Percentiles rank a stretch among this genome's conserved stretches.
These are phyloP conservation scores for Trametes coccinea DNA, from an alignment of 768 basidiomycete species.

Conservation along the genomic window DNA sequence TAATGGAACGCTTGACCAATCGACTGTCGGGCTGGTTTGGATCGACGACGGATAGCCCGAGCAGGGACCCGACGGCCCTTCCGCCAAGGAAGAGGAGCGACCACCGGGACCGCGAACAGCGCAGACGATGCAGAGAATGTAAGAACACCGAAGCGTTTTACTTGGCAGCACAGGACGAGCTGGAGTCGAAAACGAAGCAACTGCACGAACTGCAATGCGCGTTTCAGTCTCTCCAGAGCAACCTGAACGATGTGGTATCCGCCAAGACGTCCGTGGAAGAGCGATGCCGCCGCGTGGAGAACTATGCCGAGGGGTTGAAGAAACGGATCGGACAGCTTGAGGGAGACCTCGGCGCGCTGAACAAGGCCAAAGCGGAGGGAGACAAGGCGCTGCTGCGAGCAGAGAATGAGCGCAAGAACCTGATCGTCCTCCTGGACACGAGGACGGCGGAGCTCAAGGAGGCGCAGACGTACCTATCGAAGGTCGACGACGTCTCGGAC, in stretches of 20 bases:
- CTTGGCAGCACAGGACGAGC: neutral
- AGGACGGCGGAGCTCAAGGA: slow-evolving; percentile 49
- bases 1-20: neutral
- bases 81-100: neutral
- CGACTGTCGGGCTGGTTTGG: neutral
- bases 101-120: neutral
- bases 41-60: neutral
- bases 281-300: neutral
- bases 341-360: neutral
- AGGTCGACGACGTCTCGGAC: slow-evolving; percentile 44
- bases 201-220: neutral
- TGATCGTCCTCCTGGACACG: slow-evolving; percentile 27
- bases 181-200: neutral
- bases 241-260: neutral
- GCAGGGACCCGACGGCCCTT: neutral
- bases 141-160: too few relatives aligned
- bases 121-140: neutral
- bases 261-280: neutral
- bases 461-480: slow-evolving; percentile 47
- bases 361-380: neutral
- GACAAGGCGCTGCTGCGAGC: slow-evolving; percentile 1
- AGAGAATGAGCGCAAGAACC: neutral
- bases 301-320: neutral
- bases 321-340: neutral
- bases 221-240: neutral